These are phyloP conservation scores for Ceratobasidium sp. DNA, from an alignment of 1,284 basidiomycete genomes.

Conservation along the genomic window DNA sequence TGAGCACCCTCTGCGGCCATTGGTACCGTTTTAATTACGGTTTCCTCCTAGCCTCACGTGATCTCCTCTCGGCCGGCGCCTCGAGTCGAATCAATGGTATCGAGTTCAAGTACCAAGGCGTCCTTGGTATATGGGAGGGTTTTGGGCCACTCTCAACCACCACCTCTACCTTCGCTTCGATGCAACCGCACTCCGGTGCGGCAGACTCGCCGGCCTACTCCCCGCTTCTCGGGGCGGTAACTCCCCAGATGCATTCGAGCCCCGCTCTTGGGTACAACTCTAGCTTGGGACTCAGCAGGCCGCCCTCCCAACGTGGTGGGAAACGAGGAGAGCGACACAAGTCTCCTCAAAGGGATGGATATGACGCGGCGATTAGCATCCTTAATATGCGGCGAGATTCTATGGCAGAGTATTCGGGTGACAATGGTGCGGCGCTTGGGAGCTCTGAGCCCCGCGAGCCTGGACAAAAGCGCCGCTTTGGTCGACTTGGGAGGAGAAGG, in stretches of 20 bases:
- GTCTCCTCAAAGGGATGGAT: constrained; percentile 39
- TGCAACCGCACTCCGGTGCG: constrained; percentile 33
- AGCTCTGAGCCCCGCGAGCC: background rate
- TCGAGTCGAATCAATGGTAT: constrained; percentile 64
- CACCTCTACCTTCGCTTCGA: constrained; percentile 37
- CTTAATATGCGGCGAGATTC: constrained; percentile 43
- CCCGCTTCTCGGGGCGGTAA: constrained; percentile 27
- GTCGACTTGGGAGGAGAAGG: constrained; percentile 65
- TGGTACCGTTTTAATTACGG: background rate
- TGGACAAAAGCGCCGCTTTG: constrained; percentile 19
- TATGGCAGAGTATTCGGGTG: constrained; percentile 54
- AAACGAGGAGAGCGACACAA: constrained; percentile 40
- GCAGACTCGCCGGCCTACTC: constrained; percentile 31
- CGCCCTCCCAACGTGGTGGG: constrained; percentile 33
- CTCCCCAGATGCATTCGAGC: constrained; percentile 47
- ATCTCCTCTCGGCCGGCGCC: constrained; percentile 61
- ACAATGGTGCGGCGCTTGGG: constrained; percentile 53
- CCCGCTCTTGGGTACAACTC: background rate
- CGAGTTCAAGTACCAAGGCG: constrained; percentile 83
- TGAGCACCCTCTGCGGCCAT: constrained; percentile 51
- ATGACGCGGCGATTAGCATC: constrained; percentile 44
- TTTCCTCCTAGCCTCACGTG: constrained; percentile 38
- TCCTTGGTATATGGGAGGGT: constrained; percentile 83
- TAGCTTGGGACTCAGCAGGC: constrained; percentile 18
- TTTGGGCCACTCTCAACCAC: constrained; percentile 52